Evolutionary conservation across 345 rosid genomes (phyloP), one percentile per base, ranked within the genome.

Genomic region (Eucalyptus marginata): DNA sequence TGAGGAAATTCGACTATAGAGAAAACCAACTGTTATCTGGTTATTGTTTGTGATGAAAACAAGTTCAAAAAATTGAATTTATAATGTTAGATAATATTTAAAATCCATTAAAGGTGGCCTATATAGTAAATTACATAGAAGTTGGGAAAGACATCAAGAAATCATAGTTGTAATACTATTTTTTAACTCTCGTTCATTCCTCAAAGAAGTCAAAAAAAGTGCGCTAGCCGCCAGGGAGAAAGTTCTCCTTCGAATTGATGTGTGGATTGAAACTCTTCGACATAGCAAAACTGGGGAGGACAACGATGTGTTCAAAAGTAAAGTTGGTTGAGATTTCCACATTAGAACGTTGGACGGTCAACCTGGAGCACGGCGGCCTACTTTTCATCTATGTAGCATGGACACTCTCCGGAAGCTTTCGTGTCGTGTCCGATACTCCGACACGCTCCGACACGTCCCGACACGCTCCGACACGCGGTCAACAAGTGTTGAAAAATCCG

Each of bases 21-120:
- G 62, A 56, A 56, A 56, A 56, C 24, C 0, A 56, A 56, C 0
- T 24, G 62, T 56, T 56, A 56, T 24, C 1, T 24, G 12, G 13
- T 24, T 56, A 56, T 56, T 20, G 13, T 56, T 56, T 9, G 62
- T 24, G 62, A 56, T 20, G 62, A 56, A 54, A 56, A 56, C 59
- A 56, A 56, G 62, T 56, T 56, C 27, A 10, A 56, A 56, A 16
- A 4, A 56, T 9, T 56, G 62, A 56, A 20, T 56, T 56, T 56
- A 8, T 56, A 56, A 22, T 56, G 12, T 9, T 56, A 22, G 62
- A 24, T 56, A 56, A 22, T 56, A 56, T 56, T 56, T 24, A 24
- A 24, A 56, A 24, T 56, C 62, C 62, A 56, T 56, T 2, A 22
- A 10, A 56, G 29, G 62, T 56, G 29, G 62, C 62, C 29, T 24